These are phyloP conservation scores for Syncephalastrum monosporum DNA, from an alignment of 371 early-diverging fungal genomes.

Conservation along the genomic window DNA sequence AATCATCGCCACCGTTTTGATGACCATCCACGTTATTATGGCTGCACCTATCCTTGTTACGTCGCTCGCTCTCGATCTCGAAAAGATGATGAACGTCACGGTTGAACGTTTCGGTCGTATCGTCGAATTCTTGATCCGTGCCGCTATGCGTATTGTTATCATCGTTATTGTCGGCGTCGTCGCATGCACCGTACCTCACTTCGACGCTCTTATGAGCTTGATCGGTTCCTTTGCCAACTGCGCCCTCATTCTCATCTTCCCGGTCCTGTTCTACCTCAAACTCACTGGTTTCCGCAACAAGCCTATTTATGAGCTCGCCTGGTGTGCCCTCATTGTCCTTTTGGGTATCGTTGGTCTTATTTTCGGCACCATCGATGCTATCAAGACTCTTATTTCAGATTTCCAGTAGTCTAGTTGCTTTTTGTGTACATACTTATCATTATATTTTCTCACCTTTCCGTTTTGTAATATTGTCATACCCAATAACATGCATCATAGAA, in stretches of 20 bases:
- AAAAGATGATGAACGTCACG: conserved; percentile 58
- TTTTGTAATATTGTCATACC: conserved; percentile 1
- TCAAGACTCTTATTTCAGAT: conserved; percentile 48
- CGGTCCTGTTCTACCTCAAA: conserved; percentile 76
- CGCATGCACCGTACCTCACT: conserved; percentile 76
- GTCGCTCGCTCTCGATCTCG: conserved; percentile 74
- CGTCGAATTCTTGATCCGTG: conserved; percentile 58
- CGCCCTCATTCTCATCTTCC: conserved; percentile 80
- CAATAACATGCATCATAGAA: conserved; percentile 4
- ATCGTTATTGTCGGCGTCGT: conserved; percentile 52
- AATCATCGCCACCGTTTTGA: conserved; percentile 67
- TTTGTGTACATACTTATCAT: conserved; percentile 11
- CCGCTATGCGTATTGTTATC: conserved; percentile 53
- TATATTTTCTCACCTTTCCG: neutral
- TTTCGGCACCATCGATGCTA: conserved; percentile 74
- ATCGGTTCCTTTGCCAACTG: conserved; percentile 81
- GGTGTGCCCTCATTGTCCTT: conserved; percentile 57
- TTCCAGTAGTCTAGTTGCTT: conserved; percentile 42
- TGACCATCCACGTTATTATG: conserved; percentile 81
- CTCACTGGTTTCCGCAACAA: conserved; percentile 69
- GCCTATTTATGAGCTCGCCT: conserved; percentile 52
- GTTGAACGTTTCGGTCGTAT: conserved; percentile 50
- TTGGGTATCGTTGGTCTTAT: conserved; percentile 74
- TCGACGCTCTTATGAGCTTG: conserved; percentile 80
- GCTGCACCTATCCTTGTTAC: conserved; percentile 83